These are phyloP conservation scores for Podaxis sp. DNA, from an alignment of 768 basidiomycete genomes.

Conservation along the genomic window DNA sequence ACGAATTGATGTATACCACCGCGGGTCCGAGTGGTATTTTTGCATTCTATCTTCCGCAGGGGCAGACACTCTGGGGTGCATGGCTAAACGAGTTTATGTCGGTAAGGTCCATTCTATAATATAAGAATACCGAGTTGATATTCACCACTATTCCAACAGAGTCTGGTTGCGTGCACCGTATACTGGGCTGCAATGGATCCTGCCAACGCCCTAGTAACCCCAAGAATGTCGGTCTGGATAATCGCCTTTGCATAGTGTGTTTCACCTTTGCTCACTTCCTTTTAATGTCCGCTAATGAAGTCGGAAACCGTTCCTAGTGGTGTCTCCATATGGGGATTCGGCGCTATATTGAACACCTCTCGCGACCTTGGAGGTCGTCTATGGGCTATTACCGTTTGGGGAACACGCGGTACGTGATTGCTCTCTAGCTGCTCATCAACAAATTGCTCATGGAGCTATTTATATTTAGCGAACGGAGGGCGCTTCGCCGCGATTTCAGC, in stretches of 20 bases:
- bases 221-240: slow-evolving; percentile 7
- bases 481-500: slow-evolving; percentile 3
- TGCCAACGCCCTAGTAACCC: slow-evolving; percentile 9
- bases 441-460: not conserved
- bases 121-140: not conserved
- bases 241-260: slow-evolving; percentile 9
- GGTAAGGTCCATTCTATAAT: not conserved
- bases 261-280: not conserved
- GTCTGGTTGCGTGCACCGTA: not conserved
- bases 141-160: not conserved
- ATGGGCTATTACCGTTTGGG: slow-evolving; percentile 10
- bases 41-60: slow-evolving; percentile 9
- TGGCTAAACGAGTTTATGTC: slow-evolving; percentile 12
- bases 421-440: not conserved
- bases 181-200: slow-evolving; percentile 10
- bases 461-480: slow-evolving; percentile 5
- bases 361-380: slow-evolving; percentile 10
- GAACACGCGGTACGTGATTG: not conserved
- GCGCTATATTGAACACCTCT: slow-evolving; percentile 7
- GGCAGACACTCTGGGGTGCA: slow-evolving; percentile 8
- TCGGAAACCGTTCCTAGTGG: not conserved
- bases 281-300: not conserved
- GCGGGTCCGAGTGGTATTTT: slow-evolving; percentile 9
- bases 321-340: slow-evolving; percentile 8
- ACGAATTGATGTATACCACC: slow-evolving; percentile 1